phyloP scores from a whole-genome alignment of 2,329 filamentous ascomycete genomes.

The Aspergillus quadricinctus region DNA sequence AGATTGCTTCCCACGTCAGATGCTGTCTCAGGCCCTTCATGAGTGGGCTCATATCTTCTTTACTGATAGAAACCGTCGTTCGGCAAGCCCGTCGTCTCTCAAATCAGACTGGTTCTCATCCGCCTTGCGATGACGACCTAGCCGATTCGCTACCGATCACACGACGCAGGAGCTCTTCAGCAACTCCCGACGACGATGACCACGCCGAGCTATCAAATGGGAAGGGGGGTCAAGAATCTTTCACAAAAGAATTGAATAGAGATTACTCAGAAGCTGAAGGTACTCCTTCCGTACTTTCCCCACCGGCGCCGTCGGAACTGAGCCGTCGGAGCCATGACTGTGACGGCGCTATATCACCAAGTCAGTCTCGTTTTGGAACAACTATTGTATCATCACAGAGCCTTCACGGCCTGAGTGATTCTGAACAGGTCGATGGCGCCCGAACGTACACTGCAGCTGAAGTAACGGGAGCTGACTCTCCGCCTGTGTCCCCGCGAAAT shows the following conservation, averaged over 20 bases:
- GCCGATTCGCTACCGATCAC: slow-evolving; percentile 19
- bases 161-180: slow-evolving; percentile 18
- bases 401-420: neutral
- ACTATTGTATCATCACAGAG: neutral
- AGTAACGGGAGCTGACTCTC: neutral
- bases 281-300: slow-evolving; percentile 15
- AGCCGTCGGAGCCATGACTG: slow-evolving; percentile 5
- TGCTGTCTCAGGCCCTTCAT: slow-evolving; percentile 32
- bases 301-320: slow-evolving; percentile 12
- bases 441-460: neutral
- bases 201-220: slow-evolving; percentile 7
- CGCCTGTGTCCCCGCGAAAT: neutral
- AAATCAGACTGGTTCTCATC: slow-evolving; percentile 14
- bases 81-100: slow-evolving; percentile 41
- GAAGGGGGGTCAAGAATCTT: slow-evolving; percentile 8
- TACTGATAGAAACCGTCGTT: slow-evolving; percentile 42
- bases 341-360: neutral
- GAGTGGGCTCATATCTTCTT: slow-evolving; percentile 42
- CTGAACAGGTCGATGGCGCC: neutral
- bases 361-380: neutral
- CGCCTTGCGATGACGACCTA: slow-evolving; percentile 21
- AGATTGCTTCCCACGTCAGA: slow-evolving; percentile 3
- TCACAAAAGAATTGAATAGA: slow-evolving; percentile 3
- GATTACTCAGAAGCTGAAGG: slow-evolving; percentile 21
- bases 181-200: slow-evolving; percentile 11